Evolutionary conservation across 257 asterid species (phyloP), one percentile per base, ranked within the genome.

Genomic region (Ehretia macrophylla): DNA sequence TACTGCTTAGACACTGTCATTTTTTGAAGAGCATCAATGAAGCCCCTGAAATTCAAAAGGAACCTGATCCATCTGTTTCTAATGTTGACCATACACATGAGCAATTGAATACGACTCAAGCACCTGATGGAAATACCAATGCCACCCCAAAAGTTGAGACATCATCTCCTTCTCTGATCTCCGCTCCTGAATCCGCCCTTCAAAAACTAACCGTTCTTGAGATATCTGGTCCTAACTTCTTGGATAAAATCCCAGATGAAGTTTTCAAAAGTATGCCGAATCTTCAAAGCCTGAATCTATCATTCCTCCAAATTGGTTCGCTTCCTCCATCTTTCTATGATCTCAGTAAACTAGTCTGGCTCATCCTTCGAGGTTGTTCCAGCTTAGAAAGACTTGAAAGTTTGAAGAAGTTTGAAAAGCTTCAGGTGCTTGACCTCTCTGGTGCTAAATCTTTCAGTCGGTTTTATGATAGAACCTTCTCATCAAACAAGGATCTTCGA

Each of bases 1-100:
- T 79, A 10, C 76, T 75, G 63, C 76, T 80, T 4, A 49, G 85
- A 68, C 78, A 78, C 14, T 76, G 85, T n/a, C 35, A 60, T 16
- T 68, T 57, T 53, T 46, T 73, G 27, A 19, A 19, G 47, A 38
- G 40, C 58, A 50, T 56, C 6, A 47, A 49, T 38, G 35, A 38
- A 16, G 19, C 19, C 22, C 20, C 54, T 21, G 47, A 42, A 10
- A 14, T 3, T 10, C 47, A 11, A 42, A 42, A 4, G 4, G 20
- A 32, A 20, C 32, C 17, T 52, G 38, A 52, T 6, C 21, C 18
- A 1, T 8, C 6, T 10, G 11, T 14, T n/a, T 20, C 27, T n/a
- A 49, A 19, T 19, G 19, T 56, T 23, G 68, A 64, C 4, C 11
- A 20, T 20, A 16, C 14, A 21, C 27, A 1, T 11, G 57, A 20